Conservation (phyloP, 116 monocot species). For the Papilionanthe hybrid region DNA sequence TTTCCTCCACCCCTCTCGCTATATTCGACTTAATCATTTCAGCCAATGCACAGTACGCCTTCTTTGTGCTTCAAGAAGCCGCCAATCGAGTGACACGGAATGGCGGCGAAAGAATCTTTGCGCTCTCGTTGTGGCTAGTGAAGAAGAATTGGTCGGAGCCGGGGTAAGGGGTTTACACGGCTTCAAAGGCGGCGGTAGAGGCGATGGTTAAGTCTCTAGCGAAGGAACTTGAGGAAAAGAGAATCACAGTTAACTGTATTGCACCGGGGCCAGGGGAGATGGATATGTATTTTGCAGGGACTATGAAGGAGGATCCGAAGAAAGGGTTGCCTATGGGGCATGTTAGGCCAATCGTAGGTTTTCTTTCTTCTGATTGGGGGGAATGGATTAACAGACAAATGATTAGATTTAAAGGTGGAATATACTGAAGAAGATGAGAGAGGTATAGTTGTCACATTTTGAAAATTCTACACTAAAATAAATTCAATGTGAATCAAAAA, state of each 20-base stretch:
- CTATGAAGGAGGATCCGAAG: conserved; percentile 23
- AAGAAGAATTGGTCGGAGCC: conserved; percentile 11
- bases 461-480: too few species aligned
- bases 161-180: conserved; percentile 28
- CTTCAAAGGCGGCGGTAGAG: conserved; percentile 40
- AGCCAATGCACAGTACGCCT: conserved; percentile 8
- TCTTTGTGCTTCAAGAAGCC: not conserved
- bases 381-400: conserved; percentile 27
- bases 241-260: conserved; percentile 26
- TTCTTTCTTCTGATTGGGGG: conserved; percentile 23
- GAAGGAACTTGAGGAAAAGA: conserved; percentile 27
- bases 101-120: conserved; percentile 33
- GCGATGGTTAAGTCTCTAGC: conserved; percentile 24
- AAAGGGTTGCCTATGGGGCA: conserved; percentile 24
- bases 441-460: too few species aligned
- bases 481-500: too few species aligned
- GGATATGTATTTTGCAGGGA: conserved; percentile 30
- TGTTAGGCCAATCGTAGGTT: conserved; percentile 18
- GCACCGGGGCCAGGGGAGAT: conserved; percentile 33
- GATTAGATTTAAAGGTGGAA: conserved; percentile 20
- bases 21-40: conserved; percentile 37
- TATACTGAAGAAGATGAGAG: too few species aligned
- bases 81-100: conserved; percentile 17
- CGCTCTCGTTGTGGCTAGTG: conserved; percentile 24
- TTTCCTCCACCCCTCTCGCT: conserved; percentile 23